Percentiles rank a stretch among this genome's conserved stretches.
Conservation (phyloP, 1,139 yeast genomes). For the Taiozyma sp. region DNA sequence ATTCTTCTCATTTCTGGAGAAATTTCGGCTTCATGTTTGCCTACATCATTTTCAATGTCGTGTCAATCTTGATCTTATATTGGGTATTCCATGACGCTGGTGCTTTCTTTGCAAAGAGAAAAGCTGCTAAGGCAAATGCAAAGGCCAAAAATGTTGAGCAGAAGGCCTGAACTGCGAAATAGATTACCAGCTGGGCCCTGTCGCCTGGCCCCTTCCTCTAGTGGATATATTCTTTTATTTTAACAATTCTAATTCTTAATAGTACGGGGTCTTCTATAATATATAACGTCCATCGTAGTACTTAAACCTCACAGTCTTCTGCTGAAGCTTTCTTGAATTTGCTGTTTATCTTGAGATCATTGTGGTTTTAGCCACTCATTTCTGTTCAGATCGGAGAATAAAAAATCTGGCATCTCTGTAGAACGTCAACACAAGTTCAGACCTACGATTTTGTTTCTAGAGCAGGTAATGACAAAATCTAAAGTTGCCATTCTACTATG, state of each 20-base stretch:
- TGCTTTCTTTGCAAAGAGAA: constrained; percentile 27
- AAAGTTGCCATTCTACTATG: constrained; percentile 41
- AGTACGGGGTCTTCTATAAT: neutral
- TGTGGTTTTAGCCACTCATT: too few species aligned
- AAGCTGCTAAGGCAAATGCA: constrained; percentile 55
- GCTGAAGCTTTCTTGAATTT: too few species aligned
- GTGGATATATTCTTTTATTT: neutral
- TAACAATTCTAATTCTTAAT: neutral
- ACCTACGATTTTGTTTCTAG: too few species aligned
- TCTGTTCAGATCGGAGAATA: neutral
- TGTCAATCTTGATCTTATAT: constrained; percentile 51
- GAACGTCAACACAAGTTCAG: too few species aligned
- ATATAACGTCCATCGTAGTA: too few species aligned
- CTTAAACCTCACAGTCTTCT: too few species aligned
- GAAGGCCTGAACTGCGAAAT: neutral
- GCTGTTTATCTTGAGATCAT: too few species aligned
- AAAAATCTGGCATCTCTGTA: too few species aligned
- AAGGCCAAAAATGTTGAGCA: constrained; percentile 9
- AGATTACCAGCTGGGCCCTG: too few species aligned
- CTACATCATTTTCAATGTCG: constrained; percentile 48
- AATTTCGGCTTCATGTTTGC: constrained; percentile 45
- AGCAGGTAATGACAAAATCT: constrained; percentile 6
- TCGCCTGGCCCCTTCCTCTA: too few species aligned
- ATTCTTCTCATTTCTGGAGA: constrained; percentile 55
- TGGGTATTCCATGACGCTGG: constrained; percentile 39